Evolutionary conservation across 352 stramenopile genomes (phyloP), one percentile per base, ranked within the genome.

Genomic region (Phytophthora agathidicida): DNA sequence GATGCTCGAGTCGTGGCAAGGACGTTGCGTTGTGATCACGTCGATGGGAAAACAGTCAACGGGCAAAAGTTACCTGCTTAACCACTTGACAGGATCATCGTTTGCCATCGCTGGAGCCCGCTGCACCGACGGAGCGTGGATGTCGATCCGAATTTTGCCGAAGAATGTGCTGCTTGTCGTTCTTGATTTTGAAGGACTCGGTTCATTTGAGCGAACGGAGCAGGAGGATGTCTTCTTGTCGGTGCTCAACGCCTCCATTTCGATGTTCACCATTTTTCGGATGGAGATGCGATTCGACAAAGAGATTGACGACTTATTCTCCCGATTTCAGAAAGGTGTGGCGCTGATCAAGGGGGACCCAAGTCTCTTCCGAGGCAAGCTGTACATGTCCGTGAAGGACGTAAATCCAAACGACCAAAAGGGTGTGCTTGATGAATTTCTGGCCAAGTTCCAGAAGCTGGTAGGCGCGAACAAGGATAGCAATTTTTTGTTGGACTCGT

Each of bases 281-380:
- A 86, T 86, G 33, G 76, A 89, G 19, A 87, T 86, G 81, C 76
- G 76, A 8, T 76, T 83, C n/a, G 83, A 94, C 50, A 92, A 92
- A 49, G 78, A 92, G 22, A 88, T 91, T 11, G 82, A 92, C 26
- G 69, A 79, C 7, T 55, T 94, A 7, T 90, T 89, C 38, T 52
- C 55, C 11, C 71, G 68, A 7, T 92, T 92, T 30, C 84, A 94
- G 48, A 88, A 87, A 17, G 78, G 82, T 17, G 65, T 83, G 2
- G 49, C 77, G 3, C 52, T 92, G 43, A 77, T 91, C 28, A 90
- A 91, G 55, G 63, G 48, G n/a, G 82, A 89, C 24, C 33, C 72
- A 4, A 62, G 54, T 17, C 49, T 93, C 0, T 93, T 93, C 42
- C 74, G 70, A 7, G 80, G 80, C 0, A 83, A 78, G n/a, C 48